Evolutionary conservation across 192 early-diverging fungal species (phyloP).

Genomic region (Gonapodya prolifera): DNA sequence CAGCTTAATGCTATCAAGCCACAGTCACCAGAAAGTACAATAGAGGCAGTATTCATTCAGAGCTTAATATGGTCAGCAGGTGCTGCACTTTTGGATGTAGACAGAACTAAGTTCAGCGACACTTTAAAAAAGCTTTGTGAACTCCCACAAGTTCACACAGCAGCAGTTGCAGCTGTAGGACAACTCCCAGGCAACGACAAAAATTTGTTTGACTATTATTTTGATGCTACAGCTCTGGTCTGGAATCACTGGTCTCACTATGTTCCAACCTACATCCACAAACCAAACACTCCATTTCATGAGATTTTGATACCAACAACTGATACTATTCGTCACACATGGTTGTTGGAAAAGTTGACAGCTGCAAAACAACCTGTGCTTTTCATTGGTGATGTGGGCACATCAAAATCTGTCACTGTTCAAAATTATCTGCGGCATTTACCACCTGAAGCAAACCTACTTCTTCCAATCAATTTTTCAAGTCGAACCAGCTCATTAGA

Average conservation of each 20-base stretch:
- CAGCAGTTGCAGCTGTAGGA: conserved; percentile 43
- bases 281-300: conserved; percentile 40
- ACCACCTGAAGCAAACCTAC: conserved; percentile 42
- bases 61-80: conserved; percentile 41
- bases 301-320: conserved; percentile 51
- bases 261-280: conserved; percentile 35
- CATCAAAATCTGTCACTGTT: conserved; percentile 48
- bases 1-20: conserved; percentile 38
- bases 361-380: conserved; percentile 40
- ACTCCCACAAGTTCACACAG: conserved; percentile 33
- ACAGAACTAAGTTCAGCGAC: conserved; percentile 41
- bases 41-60: conserved; percentile 39
- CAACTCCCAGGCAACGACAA: conserved; percentile 30
- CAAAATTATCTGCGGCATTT: conserved; percentile 41
- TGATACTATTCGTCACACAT: conserved; percentile 45
- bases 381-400: conserved; percentile 50
- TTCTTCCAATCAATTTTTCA: conserved; percentile 41
- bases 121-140: conserved; percentile 45
- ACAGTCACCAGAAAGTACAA: conserved; percentile 42
- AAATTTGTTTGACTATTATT: conserved; percentile 42
- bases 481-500: conserved; percentile 18
- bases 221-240: conserved; percentile 30
- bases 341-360: conserved; percentile 40
- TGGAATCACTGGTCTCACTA: conserved; percentile 48
- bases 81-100: conserved; percentile 37